Evolutionary conservation across 1,139 yeast genomes (phyloP).

Genomic region (Starmera stellimalicola): DNA sequence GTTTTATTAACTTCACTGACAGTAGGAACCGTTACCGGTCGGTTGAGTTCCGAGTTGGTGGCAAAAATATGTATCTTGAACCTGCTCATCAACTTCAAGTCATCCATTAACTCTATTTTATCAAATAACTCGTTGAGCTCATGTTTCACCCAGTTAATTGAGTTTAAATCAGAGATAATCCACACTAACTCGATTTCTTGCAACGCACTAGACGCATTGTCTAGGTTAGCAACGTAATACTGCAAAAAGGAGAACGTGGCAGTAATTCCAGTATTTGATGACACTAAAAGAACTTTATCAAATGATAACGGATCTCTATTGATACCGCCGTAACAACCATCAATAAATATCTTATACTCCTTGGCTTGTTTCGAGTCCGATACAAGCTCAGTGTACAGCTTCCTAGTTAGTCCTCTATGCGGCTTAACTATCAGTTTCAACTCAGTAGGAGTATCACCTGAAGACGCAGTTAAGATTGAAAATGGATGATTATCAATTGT

Average conservation of each 20-base stretch:
- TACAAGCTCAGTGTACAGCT: slow-evolving; percentile 19
- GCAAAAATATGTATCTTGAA: slow-evolving; percentile 13
- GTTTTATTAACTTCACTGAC: not conserved
- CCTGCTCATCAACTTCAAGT: slow-evolving; percentile 1
- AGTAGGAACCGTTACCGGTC: slow-evolving; percentile 3
- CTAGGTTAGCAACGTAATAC: slow-evolving; percentile 11
- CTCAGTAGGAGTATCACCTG: slow-evolving; percentile 19
- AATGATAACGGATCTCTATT: slow-evolving; percentile 40
- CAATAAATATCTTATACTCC: slow-evolving; percentile 31
- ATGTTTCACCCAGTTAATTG: slow-evolving; percentile 35
- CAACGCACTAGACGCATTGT: slow-evolving; percentile 10
- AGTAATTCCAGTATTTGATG: slow-evolving; percentile 49
- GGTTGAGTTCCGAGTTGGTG: slow-evolving; percentile 9
- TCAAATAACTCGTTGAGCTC: slow-evolving; percentile 26
- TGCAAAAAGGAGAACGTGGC: slow-evolving; percentile 39
- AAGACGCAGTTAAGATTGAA: slow-evolving; percentile 37
- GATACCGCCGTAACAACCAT: slow-evolving; percentile 61
- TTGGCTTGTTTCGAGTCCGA: slow-evolving; percentile 10
- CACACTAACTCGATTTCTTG: slow-evolving; percentile 35
- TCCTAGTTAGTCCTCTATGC: slow-evolving; percentile 40
- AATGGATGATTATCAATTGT: slow-evolving; percentile 55
- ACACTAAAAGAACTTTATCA: slow-evolving; percentile 34
- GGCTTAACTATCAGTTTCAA: slow-evolving; percentile 44
- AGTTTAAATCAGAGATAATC: slow-evolving; percentile 32
- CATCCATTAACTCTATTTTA: slow-evolving; percentile 3